A percentile compares a stretch with the other conserved stretches of the same genome.
Conservation (phyloP, 176 grass and related monocot species). For the Thinopyrum elongatum region DNA sequence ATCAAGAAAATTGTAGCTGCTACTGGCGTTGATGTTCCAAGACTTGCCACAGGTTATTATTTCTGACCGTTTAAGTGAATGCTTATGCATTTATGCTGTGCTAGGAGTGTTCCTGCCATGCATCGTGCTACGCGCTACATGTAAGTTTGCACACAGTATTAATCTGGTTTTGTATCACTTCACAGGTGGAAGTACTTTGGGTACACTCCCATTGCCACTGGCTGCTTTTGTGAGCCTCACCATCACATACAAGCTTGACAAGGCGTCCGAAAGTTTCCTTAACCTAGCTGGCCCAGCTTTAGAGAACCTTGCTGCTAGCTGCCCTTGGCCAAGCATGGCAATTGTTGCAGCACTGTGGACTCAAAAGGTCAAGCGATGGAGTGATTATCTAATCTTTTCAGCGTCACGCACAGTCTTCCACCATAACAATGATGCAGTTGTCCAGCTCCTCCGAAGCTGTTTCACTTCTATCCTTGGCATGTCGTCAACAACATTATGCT, state of each 20-base stretch:
- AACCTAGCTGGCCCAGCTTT: constrained; percentile 90
- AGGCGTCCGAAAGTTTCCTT: constrained; percentile 88
- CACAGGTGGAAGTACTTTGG: constrained; percentile 71
- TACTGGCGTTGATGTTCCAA: constrained; percentile 89
- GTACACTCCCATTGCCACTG: constrained; percentile 80
- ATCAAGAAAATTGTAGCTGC: constrained; percentile 93
- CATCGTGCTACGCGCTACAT: not conserved
- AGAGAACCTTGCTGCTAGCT: constrained; percentile 93
- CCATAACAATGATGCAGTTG: constrained; percentile 78
- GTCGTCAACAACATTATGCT: constrained; percentile 49
- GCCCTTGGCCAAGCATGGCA: constrained; percentile 97
- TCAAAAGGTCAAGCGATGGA: constrained; percentile 95
- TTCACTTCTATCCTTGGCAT: constrained; percentile 64
- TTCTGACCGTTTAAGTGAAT: constrained; percentile 17
- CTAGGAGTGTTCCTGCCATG: not conserved
- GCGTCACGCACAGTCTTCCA: constrained; percentile 95
- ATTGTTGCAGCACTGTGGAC: constrained; percentile 88
- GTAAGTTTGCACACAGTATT: constrained; percentile 17
- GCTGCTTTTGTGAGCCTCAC: constrained; percentile 95
- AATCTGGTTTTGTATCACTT: constrained; percentile 37
- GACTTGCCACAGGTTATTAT: constrained; percentile 77
- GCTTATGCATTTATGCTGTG: not conserved
- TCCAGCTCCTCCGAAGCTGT: constrained; percentile 88
- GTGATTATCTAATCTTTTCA: constrained; percentile 81
- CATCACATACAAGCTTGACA: constrained; percentile 95